Evolutionary conservation across 352 stramenopile species (phyloP), one percentile per base, ranked within the genome.

Genomic region (Plasmopara viticola): DNA sequence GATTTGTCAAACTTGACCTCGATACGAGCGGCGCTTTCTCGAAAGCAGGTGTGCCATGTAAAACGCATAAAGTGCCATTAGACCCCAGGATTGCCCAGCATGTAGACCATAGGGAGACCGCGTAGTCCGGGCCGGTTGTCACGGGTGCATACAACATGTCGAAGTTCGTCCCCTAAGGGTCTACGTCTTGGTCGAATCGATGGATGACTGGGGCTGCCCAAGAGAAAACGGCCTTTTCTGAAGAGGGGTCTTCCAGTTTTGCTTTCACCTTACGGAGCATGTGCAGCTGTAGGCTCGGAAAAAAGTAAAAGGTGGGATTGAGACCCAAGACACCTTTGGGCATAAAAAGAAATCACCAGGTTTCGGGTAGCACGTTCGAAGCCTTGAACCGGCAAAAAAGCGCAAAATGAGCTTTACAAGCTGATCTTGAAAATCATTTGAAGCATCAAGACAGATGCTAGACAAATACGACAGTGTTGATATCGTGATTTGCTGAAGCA

Each of bases 371-470:
- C 2, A 4, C n/a, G 18, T 30, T 45, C 1, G 3, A 14, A 30
- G 40, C 9, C 40, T 30, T 45, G 17, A 30, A 45, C 9, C 17
- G 40, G 17, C 40, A 45, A 10, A 45, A 15, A 45, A 45, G n/a
- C 17, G 17, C 18, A 15, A 25, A 30, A 45, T 45, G 12, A 30
- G 15, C 1, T 9, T 14, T 13, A 30, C 1, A 45, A 45, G 15
- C 18, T 45, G n/a, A 14, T 45, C 1, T 45, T 45, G 40, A 7
- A 45, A 31, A n/a, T 15, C 40, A 8, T 12, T 31, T 30, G 10
- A 7, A 5, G 40, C 2, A 30, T 31, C 13, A 45, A 31, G 40
- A 15, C 40, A 45, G 18, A 45, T 15, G 15, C 40, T 45, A 9
- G 40, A 0, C 9, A 2, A 17, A 41, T 18, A 41, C 37, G 3